These are phyloP conservation scores for Mortierella sp. DNA, from an alignment of 371 early-diverging fungal species.

Conservation along the genomic window DNA sequence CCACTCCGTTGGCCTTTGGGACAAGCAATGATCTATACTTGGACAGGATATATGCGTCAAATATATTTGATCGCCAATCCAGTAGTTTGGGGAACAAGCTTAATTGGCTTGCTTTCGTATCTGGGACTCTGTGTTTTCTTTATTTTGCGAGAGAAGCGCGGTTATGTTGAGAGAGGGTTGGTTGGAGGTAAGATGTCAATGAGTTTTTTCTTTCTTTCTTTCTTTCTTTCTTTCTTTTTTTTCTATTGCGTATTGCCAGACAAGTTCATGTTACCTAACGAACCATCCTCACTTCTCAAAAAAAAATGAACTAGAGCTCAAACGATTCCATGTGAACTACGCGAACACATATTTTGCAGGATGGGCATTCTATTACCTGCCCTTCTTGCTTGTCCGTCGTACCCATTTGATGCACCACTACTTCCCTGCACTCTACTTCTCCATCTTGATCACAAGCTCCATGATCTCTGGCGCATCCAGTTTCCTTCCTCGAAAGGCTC, in stretches of 20 bases:
- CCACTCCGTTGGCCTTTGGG: slow-evolving; percentile 23
- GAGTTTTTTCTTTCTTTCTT: not conserved
- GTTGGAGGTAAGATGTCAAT: slow-evolving; percentile 6
- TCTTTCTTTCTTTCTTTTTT: not conserved
- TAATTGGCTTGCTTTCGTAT: slow-evolving; percentile 9
- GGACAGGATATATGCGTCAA: slow-evolving; percentile 30
- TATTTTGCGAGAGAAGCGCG: slow-evolving; percentile 26
- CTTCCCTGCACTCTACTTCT: slow-evolving; percentile 32
- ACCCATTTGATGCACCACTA: slow-evolving; percentile 31
- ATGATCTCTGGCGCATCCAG: slow-evolving; percentile 20
- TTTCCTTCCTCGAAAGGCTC: slow-evolving; percentile 7
- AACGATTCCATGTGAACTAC: slow-evolving; percentile 11
- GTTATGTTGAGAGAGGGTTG: slow-evolving; percentile 21
- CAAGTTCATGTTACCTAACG: too few species aligned
- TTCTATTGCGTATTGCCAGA: too few species aligned
- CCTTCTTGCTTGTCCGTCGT: slow-evolving; percentile 22
- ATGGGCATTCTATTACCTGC: slow-evolving; percentile 33
- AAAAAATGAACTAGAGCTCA: slow-evolving; percentile 20
- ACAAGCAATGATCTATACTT: slow-evolving; percentile 20
- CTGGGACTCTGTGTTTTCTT: not conserved
- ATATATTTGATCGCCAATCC: slow-evolving; percentile 27
- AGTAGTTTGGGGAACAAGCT: slow-evolving; percentile 28
- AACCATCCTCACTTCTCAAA: too few species aligned
- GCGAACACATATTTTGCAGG: slow-evolving; percentile 17
- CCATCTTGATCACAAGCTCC: slow-evolving; percentile 33